Conservation (phyloP, 192 early-diverging fungal genomes). For the Glomus cerebriforme region DNA sequence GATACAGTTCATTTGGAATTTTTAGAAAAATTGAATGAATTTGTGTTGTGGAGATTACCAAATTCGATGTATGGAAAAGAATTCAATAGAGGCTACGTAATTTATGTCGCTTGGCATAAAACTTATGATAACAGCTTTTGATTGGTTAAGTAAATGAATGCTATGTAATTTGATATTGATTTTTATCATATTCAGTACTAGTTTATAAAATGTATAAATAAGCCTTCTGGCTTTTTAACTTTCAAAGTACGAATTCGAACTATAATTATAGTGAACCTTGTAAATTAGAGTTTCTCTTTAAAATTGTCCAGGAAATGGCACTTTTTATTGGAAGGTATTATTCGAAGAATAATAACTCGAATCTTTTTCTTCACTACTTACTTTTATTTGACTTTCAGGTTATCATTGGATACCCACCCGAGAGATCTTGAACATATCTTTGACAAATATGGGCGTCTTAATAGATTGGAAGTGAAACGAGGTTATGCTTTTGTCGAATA, state of each 20-base stretch:
- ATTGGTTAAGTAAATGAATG: too few species aligned
- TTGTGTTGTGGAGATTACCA: conserved; percentile 38
- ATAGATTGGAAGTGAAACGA: conserved; percentile 57
- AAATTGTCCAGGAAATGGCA: conserved; percentile 1
- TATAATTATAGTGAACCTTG: too few species aligned
- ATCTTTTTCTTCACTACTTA: too few species aligned
- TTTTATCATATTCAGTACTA: too few species aligned
- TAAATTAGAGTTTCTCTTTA: background rate
- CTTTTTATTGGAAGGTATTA: conserved; percentile 28
- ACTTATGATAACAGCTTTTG: background rate
- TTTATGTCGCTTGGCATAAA: conserved; percentile 37
- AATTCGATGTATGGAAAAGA: conserved; percentile 37
- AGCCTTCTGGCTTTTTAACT: too few species aligned
- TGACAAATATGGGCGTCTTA: conserved; percentile 56
- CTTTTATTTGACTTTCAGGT: conserved; percentile 17
- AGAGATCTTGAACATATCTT: conserved; percentile 61
- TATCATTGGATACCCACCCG: conserved; percentile 48
- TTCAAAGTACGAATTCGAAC: too few species aligned
- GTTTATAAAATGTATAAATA: too few species aligned
- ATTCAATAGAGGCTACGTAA: conserved; percentile 42
- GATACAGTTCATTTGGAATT: conserved; percentile 47
- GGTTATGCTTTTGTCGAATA: conserved; percentile 59
- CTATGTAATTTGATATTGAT: too few species aligned
- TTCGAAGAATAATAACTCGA: background rate
- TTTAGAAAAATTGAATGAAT: conserved; percentile 38